Base-by-base conservation (phyloP, 441 rosid genomes). In the Populus hybrid region DNA sequence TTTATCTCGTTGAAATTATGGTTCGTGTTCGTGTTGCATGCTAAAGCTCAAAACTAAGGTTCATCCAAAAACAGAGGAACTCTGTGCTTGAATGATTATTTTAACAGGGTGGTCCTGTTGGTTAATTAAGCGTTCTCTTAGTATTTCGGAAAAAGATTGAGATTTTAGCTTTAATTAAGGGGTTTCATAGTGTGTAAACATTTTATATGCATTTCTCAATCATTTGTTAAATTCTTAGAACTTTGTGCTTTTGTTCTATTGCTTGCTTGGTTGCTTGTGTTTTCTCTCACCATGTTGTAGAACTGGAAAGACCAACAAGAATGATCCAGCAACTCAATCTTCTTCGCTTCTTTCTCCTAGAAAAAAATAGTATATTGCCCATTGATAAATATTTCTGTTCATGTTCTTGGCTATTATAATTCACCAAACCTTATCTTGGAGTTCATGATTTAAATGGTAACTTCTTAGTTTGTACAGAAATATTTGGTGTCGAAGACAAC, bases 1-100 rank as follows among this genome's bases (percentile, higher is more conserved):
- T 77, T 74, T 88, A n/a, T 89, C 91, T 70, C 77, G 86, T 75
- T 88, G 80, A 85, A 40, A 50, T 36, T 14, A 2, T 11, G 32
- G 34, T 11, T 12, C 4, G 16, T 73, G 14, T 5, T 59, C 1
- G 68, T n/a, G 64, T 35, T 63, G 69, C 23, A 68, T 18, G 73
- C n/a, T 7, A 50, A 18, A 67, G 21, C 16, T 11, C 32, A 67
- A 26, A 11, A 67, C 4, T 4, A 2, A 67, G 3, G 46, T 10
- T 9, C 21, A 30, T 26, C 6, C 16, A 2, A 32, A 82, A 72
- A 72, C 67, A 73, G 74, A 34, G 74, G 54, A 50, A 11, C 8
- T 73, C 75, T 69, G 77, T 36, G 69, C 5, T 75, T 68, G 10
- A 6, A 3, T 32, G 70, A 76, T 66, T 74, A 30, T 36, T 72